Conservation (phyloP, 495 filamentous ascomycete genomes). For the Tuber melanosporum region DNA sequence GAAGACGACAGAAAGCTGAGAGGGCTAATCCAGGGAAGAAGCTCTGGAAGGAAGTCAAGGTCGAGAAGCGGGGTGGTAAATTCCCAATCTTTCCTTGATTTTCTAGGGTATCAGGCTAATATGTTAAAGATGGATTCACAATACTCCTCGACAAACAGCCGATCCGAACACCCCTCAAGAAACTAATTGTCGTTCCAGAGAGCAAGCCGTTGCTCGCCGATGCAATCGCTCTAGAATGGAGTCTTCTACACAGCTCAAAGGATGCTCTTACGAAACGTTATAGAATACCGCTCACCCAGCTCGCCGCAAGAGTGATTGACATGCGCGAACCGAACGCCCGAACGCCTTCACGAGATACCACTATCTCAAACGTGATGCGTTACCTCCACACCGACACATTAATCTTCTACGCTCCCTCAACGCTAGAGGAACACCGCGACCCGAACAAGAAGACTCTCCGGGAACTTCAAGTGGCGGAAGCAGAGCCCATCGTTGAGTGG, state of each 20-base stretch:
- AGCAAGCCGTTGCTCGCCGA: slow-evolving; percentile 76
- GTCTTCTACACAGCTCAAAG: slow-evolving; percentile 66
- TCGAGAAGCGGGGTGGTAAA: slow-evolving; percentile 53
- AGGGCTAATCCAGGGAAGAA: slow-evolving; percentile 54
- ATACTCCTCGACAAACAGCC: slow-evolving; percentile 75
- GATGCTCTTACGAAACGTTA: slow-evolving; percentile 70
- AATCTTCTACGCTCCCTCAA: slow-evolving; percentile 82
- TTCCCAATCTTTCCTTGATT: slow-evolving; percentile 7
- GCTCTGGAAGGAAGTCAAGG: slow-evolving; percentile 77
- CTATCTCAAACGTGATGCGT: slow-evolving; percentile 63
- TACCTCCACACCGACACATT: slow-evolving; percentile 90
- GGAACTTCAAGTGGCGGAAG: slow-evolving; percentile 61
- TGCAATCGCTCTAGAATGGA: slow-evolving; percentile 88
- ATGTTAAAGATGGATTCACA: slow-evolving; percentile 54
- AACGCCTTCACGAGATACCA: slow-evolving; percentile 49
- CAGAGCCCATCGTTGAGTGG: slow-evolving; percentile 61
- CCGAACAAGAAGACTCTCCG: slow-evolving; percentile 53
- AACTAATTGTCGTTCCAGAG: slow-evolving; percentile 61
- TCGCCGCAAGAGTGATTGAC: slow-evolving; percentile 72
- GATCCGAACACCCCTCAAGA: slow-evolving; percentile 67
- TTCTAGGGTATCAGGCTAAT: not conserved
- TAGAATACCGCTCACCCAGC: slow-evolving; percentile 82
- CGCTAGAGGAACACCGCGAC: slow-evolving; percentile 44
- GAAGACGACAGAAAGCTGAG: slow-evolving; percentile 49
- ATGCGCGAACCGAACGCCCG: slow-evolving; percentile 49